Base-by-base conservation (phyloP, 2,329 filamentous ascomycete genomes). In the Myriosclerotinia curreyana region DNA sequence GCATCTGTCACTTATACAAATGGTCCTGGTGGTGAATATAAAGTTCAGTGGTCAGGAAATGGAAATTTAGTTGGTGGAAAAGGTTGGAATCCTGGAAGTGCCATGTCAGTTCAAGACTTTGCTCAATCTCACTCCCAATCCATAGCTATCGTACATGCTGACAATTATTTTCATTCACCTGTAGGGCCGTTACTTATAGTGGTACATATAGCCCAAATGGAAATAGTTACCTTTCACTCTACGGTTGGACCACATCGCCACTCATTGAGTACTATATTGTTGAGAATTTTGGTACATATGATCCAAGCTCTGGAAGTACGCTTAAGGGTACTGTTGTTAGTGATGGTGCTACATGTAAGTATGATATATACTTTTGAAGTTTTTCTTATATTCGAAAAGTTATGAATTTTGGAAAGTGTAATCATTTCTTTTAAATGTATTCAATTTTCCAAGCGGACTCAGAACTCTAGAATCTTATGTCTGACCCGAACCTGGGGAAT, bases 1-100 rank as follows among this genome's bases (percentile, higher is more conserved):
- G 78, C 76, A 46, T 71, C 75, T 50, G 80, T 82, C 9, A 80
- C 76, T 48, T 86, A 86, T 76, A 83, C 79, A 71, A 86, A 85
- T 74, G 80, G 78, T 25, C 73, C 74, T 5, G 79, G 74, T 25
- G 83, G 84, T 31, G 72, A 74, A 66, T 85, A 83, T 77, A 79
- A 76, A 66, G 76, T 82, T 8, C 75, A 60, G 5, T 86, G 83
- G 83, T 74, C 75, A 58, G 76, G 74, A 42, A 80, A 78, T 68
- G 69, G 67, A 20, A 79, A 81, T 74, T 80, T 80, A 68, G 79
- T 81, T 20, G 79, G 76, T 52, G 80, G 80, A 60, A 82, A 82
- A 73, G 80, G 81, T 38, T 82, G 80, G 80, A 79, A 76, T 62
- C 75, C 77, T 31, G 78, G 77, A 64, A 66, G 66, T 67, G 68